A percentile compares a stretch with the other conserved stretches of the same genome.
Conservation (phyloP, 495 filamentous ascomycete species). For the Penicillium coffeae region DNA sequence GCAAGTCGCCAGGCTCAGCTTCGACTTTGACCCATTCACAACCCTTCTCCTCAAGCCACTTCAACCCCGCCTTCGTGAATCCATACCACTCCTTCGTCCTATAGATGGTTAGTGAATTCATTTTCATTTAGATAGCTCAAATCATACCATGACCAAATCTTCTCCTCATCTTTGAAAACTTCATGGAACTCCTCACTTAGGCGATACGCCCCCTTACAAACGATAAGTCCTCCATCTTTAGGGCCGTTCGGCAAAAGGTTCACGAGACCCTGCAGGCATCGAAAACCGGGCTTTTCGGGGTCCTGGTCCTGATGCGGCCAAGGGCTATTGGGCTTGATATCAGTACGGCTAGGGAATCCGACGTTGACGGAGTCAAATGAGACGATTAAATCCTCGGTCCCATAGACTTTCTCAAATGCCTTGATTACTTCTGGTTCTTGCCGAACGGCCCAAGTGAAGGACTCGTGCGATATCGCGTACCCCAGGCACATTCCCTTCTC, state of each 20-base stretch:
- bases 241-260: conserved; percentile 35
- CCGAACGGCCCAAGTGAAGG: conserved; percentile 33
- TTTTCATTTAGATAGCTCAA: too few relatives aligned
- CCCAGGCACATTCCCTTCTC: conserved; percentile 34
- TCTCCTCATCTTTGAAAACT: conserved; percentile 20
- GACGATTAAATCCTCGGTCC: conserved; percentile 30
- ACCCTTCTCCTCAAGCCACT: conserved; percentile 25
- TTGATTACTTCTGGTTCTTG: conserved; percentile 30
- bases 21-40: conserved; percentile 28
- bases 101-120: not conserved
- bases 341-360: conserved; percentile 23
- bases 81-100: conserved; percentile 31
- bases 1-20: conserved; percentile 33
- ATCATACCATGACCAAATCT: conserved; percentile 26
- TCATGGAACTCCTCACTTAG: conserved; percentile 26
- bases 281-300: conserved; percentile 32
- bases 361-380: conserved; percentile 37
- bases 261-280: conserved; percentile 37
- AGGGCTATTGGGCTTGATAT: conserved; percentile 26
- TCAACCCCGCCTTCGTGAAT: conserved; percentile 21
- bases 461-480: conserved; percentile 33
- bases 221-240: conserved; percentile 32
- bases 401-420: conserved; percentile 31
- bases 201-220: conserved; percentile 25
- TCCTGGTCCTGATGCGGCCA: conserved; percentile 43